These are phyloP conservation scores for Neurospora sp. DNA, from an alignment of 495 filamentous ascomycete genomes.

Conservation along the genomic window DNA sequence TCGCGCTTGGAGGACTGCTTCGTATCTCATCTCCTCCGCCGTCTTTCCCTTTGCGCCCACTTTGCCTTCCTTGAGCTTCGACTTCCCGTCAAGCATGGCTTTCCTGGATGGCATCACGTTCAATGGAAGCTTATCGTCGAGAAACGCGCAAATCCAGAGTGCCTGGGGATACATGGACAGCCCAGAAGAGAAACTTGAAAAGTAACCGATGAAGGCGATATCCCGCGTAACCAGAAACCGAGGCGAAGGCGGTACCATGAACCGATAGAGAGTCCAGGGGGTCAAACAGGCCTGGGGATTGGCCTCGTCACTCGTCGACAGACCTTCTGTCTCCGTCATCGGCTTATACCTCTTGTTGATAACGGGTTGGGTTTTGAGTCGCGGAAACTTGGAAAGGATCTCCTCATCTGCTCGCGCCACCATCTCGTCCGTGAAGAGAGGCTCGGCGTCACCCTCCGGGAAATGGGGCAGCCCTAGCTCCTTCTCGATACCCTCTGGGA, in stretches of 20 bases:
- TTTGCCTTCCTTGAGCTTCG: neutral
- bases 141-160: constrained; percentile 61
- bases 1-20: constrained; percentile 54
- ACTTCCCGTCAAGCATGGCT: neutral
- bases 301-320: constrained; percentile 22
- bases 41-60: constrained; percentile 8
- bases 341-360: constrained; percentile 34
- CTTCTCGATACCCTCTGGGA: constrained; percentile 42
- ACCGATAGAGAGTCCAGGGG: constrained; percentile 49
- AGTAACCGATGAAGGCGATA: constrained; percentile 56
- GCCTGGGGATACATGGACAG: constrained; percentile 57
- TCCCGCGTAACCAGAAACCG: constrained; percentile 43
- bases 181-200: constrained; percentile 54
- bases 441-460: constrained; percentile 9
- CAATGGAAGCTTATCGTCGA: constrained; percentile 28
- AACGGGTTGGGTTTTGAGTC: constrained; percentile 38
- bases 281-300: constrained; percentile 28
- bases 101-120: constrained; percentile 7
- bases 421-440: constrained; percentile 20
- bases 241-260: constrained; percentile 55
- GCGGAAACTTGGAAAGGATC: constrained; percentile 58
- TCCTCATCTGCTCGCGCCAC: constrained; percentile 47
- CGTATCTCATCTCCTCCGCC: constrained; percentile 29
- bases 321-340: constrained; percentile 28
- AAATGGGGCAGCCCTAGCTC: constrained; percentile 37